phyloP scores from a whole-genome alignment of 371 early-diverging fungal genomes.

The Rhizopus stolonifer region DNA sequence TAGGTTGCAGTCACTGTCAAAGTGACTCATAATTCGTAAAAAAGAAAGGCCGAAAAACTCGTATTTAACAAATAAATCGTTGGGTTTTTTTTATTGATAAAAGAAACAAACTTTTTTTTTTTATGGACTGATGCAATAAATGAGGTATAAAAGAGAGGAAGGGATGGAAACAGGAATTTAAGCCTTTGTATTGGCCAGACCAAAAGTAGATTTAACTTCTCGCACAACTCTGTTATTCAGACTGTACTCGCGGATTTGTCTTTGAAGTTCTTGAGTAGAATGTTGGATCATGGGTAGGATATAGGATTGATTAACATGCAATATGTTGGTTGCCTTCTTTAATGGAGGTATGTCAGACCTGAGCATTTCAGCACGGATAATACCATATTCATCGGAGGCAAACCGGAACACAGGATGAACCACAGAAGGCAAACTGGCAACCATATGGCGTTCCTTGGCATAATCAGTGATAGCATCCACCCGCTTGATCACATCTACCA shows the following conservation, averaged over 20 bases:
- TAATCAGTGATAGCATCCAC: conserved; percentile 39
- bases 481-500: conserved; percentile 27
- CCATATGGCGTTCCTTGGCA: conserved; percentile 36
- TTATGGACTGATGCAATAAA: background rate
- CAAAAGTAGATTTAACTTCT: conserved; percentile 18
- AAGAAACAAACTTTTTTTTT: background rate
- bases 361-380: conserved; percentile 43
- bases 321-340: conserved; percentile 56
- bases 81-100: too few relatives aligned
- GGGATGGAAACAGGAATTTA: background rate
- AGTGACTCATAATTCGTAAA: background rate
- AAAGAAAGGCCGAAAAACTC: too few relatives aligned
- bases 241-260: conserved; percentile 34
- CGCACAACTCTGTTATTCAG: conserved; percentile 25
- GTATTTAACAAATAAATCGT: too few relatives aligned
- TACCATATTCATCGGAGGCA: conserved; percentile 49
- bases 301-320: conserved; percentile 48
- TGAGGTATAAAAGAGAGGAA: background rate
- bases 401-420: conserved; percentile 49
- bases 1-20: background rate
- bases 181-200: conserved; percentile 11
- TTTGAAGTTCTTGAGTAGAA: conserved; percentile 47
- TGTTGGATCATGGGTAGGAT: conserved; percentile 49
- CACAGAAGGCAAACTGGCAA: conserved; percentile 39
- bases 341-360: conserved; percentile 46